Base-by-base conservation (phyloP, 257 asterid species). In the Paulownia fortunei region DNA sequence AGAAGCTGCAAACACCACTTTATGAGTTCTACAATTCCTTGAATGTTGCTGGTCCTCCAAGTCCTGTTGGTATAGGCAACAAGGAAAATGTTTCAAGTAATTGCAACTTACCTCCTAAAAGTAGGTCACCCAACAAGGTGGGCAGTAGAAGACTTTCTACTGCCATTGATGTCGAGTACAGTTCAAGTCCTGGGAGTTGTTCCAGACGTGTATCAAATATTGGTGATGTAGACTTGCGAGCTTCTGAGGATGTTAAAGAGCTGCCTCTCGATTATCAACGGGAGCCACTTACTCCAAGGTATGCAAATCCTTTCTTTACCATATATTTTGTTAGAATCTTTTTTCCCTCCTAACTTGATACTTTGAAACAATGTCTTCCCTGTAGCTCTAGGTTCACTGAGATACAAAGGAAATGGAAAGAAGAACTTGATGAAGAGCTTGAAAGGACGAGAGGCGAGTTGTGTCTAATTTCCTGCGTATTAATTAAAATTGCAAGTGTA, bases 341-440 rank as follows among this genome's bases (percentile, higher is more conserved):
- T 66, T 41, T 37, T 60, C 75, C 54, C 39, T 58, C 36, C 46
- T 10, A 42, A 23, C 36, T 60, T 78, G 79, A 82, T 70, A 72
- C 74, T 62, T 70, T 21, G 76, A 59, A 66, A 26, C 59, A 23
- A 60, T 56, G 42, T 78, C 66, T 70, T 64, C 64, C 79, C 27
- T 54, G 80, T 76, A 83, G 87, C 76, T 60, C 87, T 78, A 91
- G 88, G 84, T 89, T 89, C 79, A 66, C 86, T 7, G 97, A 92
- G 88, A 92, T 88, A 85, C 93, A 93, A 70, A 87, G 87, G 84
- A 90, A 87, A 85, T 96, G 99, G 99, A 92, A 96, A 85, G 97
- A 90, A 88, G 99, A 96, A 87, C 99, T 96, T 76, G 97, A 82
- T 70, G 94, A 93, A 84, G 99, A 96, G 86, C 92, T 96, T 21